Base-by-base conservation (phyloP, 495 filamentous ascomycete genomes). In the Hypoxylon rickii region DNA sequence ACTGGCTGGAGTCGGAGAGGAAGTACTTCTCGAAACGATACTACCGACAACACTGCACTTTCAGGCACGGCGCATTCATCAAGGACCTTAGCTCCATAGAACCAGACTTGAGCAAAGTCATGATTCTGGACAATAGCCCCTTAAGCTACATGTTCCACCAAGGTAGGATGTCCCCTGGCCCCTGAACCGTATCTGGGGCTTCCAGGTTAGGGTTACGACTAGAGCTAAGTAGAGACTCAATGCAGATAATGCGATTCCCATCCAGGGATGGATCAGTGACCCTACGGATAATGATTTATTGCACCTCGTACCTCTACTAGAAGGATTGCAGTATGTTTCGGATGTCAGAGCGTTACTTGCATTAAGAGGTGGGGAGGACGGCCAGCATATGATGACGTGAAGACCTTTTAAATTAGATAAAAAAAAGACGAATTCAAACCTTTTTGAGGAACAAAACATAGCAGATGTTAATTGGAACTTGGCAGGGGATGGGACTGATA, bases 71-170 rank as follows among this genome's bases (percentile, higher is more conserved):
- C 24, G 92, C 93, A 10, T 98, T 96, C 58, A 97, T 98, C 75
- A 98, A 98, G 73, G 94, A 98, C 71, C 79, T 98, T 44, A 93
- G 90, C 71, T 89, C 90, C 17, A 90, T 98, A 19, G 94, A 98
- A 77, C 90, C 93, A 26, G 93, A 97, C 68, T 74, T 98, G 69
- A 96, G 91, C 67, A 91, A 87, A 75, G 94, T 97, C 41, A 96
- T 97, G 89, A 98, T 98, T 58, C 76, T 97, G 67, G 94, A 98
- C 73, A 98, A 98, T 66, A 96, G 91, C 68, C 95, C 94, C 11
- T 85, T 96, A 78, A 96, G 92, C 73, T 98, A 98, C 71, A 90
- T 96, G 76, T 98, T 98, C 76, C 94, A 98, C 69, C 90, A 96
- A 84, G 95, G 94, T 96, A 70, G 37, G 77, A 58, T 40, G 10